Percentiles rank a stretch among this genome's conserved stretches.
These are phyloP conservation scores for Podila verticillata DNA, from an alignment of 192 early-diverging fungal species.

Conservation along the genomic window DNA sequence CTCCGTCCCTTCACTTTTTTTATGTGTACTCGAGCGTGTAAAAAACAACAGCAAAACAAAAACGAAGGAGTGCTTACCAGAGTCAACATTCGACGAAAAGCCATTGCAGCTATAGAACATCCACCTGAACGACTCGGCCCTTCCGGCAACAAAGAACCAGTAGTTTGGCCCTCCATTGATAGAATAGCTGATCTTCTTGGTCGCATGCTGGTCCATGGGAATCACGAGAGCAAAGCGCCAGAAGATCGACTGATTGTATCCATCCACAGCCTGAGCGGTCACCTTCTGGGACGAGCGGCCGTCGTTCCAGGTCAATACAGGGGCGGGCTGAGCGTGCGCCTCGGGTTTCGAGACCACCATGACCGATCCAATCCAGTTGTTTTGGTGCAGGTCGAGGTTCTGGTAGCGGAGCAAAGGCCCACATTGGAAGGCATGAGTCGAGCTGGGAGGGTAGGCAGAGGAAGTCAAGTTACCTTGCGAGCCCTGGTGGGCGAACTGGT, in stretches of 20 bases:
- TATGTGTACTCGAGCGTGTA: conserved; percentile 6
- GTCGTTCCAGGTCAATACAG: conserved; percentile 38
- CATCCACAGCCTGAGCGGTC: conserved; percentile 55
- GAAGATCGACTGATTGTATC: conserved; percentile 68
- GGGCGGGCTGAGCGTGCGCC: conserved; percentile 32
- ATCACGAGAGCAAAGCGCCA: conserved; percentile 70
- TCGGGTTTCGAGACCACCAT: conserved; percentile 55
- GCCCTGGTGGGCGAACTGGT: conserved; percentile 10
- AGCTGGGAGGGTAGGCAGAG: conserved; percentile 1
- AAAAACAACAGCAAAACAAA: conserved; percentile 8
- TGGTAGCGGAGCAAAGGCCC: conserved; percentile 60
- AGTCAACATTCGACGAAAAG: conserved; percentile 57
- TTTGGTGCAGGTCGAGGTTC: conserved; percentile 47
- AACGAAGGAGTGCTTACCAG: conserved; percentile 12
- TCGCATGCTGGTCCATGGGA: conserved; percentile 51
- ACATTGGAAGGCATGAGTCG: conserved; percentile 30
- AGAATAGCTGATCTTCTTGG: conserved; percentile 38
- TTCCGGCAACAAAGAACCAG: conserved; percentile 59
- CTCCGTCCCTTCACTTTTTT: neutral
- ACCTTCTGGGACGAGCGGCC: conserved; percentile 14
- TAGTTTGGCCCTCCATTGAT: conserved; percentile 55
- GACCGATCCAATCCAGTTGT: conserved; percentile 56
- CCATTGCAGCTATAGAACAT: conserved; percentile 81
- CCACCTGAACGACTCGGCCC: conserved; percentile 67
- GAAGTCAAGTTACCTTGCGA: neutral